These are phyloP conservation scores for Russula griseocarnosa DNA, from an alignment of 768 basidiomycete genomes.

Conservation along the genomic window DNA sequence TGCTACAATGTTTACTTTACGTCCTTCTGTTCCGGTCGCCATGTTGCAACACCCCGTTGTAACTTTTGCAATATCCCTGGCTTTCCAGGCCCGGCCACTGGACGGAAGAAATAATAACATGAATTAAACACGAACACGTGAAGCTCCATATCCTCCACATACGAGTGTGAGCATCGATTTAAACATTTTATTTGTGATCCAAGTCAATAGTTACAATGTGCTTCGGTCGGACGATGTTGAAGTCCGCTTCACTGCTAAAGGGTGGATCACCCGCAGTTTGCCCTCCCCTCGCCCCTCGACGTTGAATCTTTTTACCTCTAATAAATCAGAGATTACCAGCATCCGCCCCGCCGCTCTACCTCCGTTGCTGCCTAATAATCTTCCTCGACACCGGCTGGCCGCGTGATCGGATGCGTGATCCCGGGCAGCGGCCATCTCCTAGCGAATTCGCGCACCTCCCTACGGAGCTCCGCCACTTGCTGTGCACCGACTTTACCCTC, in stretches of 20 bases:
- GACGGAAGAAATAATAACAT: background rate
- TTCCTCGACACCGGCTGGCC: conserved; percentile 63
- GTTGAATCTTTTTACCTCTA: conserved; percentile 26
- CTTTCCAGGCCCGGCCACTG: background rate
- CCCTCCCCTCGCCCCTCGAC: conserved; percentile 7
- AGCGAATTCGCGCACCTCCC: conserved; percentile 81
- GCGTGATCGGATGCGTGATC: conserved; percentile 45
- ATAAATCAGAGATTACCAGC: background rate
- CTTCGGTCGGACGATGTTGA: conserved; percentile 28
- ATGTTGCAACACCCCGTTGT: background rate
- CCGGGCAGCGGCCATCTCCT: conserved; percentile 91
- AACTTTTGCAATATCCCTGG: background rate
- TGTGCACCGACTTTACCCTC: conserved; percentile 69
- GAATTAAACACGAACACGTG: background rate
- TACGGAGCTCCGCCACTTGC: conserved; percentile 66
- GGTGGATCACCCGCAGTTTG: background rate
- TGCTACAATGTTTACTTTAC: background rate
- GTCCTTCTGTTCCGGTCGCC: background rate
- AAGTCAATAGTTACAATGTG: background rate
- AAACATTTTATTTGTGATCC: background rate
- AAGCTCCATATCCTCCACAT: background rate
- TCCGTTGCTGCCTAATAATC: conserved; percentile 35
- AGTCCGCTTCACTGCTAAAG: conserved; percentile 24
- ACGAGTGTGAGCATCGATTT: background rate
- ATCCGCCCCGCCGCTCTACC: background rate